Evolutionary conservation across 2,329 filamentous ascomycete genomes (phyloP), one percentile per base, ranked within the genome.

Genomic region (Dactylonectria estremocensis): DNA sequence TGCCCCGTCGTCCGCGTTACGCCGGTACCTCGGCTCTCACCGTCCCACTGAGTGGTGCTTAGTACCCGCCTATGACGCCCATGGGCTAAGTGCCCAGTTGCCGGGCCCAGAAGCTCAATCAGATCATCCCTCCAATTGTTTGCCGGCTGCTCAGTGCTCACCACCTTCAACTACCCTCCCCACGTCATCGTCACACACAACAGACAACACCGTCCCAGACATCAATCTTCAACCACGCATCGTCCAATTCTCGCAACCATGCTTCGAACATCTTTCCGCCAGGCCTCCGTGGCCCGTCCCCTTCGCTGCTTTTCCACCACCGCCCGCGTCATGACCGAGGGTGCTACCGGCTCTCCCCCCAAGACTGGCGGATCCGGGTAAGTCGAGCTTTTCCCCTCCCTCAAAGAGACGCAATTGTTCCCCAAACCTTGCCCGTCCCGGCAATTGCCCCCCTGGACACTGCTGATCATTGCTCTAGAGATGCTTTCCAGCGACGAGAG

Each of bases 401-500:
- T 45, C 14, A 56, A 61, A 24, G 18, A 46, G 31, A 37, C 18
- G 24, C 66, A 66, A 67, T 69, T 52, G 43, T 45, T 59, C 14
- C 16, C 40, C 24, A 28, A 28, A 4, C 24, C 24, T 43, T 43
- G 40, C 40, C 33, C 62, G 20, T 10, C 22, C 46, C 45, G n/a
- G 48, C 58, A 50, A 59, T 50, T 49, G 24, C 10, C 9, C 35
- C 24, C 40, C 24, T 4, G 14, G 18, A 49, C 49, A 53, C 8
- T 64, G 50, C 16, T 50, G 33, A 62, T 33, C 48, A 60, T 37
- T 10, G 20, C 5, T 43, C 75, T 73, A 97, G 95, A 76, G 95
- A 99, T 80, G 90, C 94, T 64, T 99, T 98, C 89, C 94, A 92
- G 85, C 92, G 92, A 85, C 94, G 96, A 77, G 96, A 99, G 85